Evolutionary conservation across 2,329 filamentous ascomycete genomes (phyloP).

Genomic region (Scortechinia acanthostroma): DNA sequence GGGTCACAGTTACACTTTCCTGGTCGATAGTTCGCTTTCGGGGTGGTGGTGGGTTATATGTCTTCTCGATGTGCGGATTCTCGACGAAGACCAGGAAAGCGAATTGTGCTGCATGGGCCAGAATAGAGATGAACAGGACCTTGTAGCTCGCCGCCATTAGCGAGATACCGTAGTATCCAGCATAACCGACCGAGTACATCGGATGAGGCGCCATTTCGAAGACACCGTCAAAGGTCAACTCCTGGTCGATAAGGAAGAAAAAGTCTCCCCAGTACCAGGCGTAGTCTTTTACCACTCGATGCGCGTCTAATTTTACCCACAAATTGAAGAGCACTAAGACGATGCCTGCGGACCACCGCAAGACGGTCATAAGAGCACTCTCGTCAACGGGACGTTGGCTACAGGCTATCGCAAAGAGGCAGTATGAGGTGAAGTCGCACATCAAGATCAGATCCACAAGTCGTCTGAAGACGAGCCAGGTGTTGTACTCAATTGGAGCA

Average conservation of each 20-base stretch:
- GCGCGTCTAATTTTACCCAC: slow-evolving; percentile 96
- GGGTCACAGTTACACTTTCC: slow-evolving; percentile 3
- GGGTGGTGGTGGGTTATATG: slow-evolving; percentile 83
- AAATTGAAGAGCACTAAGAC: slow-evolving; percentile 84
- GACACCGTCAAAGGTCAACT: slow-evolving; percentile 94
- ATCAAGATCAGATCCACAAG: slow-evolving; percentile 95
- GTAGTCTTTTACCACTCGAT: slow-evolving; percentile 96
- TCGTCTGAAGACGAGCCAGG: slow-evolving; percentile 91
- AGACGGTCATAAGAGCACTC: slow-evolving; percentile 55
- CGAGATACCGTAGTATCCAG: slow-evolving; percentile 95
- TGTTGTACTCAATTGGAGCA: slow-evolving; percentile 96
- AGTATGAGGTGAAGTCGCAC: slow-evolving; percentile 97
- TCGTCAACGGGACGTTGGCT: slow-evolving; percentile 70
- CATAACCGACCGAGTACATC: slow-evolving; percentile 96
- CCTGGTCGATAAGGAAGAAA: slow-evolving; percentile 96
- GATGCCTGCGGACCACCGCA: slow-evolving; percentile 75
- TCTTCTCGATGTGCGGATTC: slow-evolving; percentile 96
- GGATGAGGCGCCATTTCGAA: slow-evolving; percentile 98
- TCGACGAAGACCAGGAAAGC: slow-evolving; percentile 86
- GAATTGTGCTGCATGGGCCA: slow-evolving; percentile 90
- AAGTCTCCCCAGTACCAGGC: slow-evolving; percentile 99
- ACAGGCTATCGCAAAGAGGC: slow-evolving; percentile 87
- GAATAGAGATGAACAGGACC: slow-evolving; percentile 90
- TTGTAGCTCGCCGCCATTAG: slow-evolving; percentile 97
- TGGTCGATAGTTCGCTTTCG: slow-evolving; percentile 40